Base-by-base conservation (phyloP, 495 filamentous ascomycete genomes). In the Cetradonia linearis region DNA sequence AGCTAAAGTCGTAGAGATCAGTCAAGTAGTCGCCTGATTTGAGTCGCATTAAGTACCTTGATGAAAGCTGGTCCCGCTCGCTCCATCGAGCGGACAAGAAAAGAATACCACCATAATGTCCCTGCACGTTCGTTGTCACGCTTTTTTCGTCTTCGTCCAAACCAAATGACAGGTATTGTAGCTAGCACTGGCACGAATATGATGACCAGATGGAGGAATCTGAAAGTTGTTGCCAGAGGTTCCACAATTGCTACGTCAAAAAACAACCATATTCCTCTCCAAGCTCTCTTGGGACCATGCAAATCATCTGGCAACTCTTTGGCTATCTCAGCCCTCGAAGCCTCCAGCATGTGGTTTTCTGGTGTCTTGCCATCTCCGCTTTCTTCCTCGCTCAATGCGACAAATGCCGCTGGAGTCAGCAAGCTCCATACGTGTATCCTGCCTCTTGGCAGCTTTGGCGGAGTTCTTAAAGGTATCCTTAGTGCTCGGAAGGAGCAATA, bases 1-100 rank as follows among this genome's bases (percentile, higher is more conserved):
- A 99, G 83, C 89, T 96, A 64, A 60, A 53, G 30, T 20, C 20
- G 49, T 36, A 57, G 6, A 25, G 5, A 57, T 65, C 44, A 63
- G 59, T 23, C 3, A 46, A 46, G n/a, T 23, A 14, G 6, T 38
- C 28, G 11, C 25, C 31, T 18, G 28, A 28, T 59, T 59, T 38
- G n/a, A 1, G 25, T 25, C 11, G 25, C n/a, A 36, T 47, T 38
- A 38, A 70, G 34, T 73, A 93, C 91, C 83, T 99, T 99, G 75
- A 99, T 97, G 67, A 97, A 99, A 0, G 94, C 91, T 37, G 94
- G 91, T 7, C 94, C 94, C 37, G 91, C 90, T 61, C 84, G 81
- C 72, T 99, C 94, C 94, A 99, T 96, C 3, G 85, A 78, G 56
- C 77, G 80, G 7, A 97, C 89, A 44, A 99, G 70, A 68, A 96